Evolutionary conservation across 805 yeast species (phyloP).

Genomic region (Candida andamanensis): DNA sequence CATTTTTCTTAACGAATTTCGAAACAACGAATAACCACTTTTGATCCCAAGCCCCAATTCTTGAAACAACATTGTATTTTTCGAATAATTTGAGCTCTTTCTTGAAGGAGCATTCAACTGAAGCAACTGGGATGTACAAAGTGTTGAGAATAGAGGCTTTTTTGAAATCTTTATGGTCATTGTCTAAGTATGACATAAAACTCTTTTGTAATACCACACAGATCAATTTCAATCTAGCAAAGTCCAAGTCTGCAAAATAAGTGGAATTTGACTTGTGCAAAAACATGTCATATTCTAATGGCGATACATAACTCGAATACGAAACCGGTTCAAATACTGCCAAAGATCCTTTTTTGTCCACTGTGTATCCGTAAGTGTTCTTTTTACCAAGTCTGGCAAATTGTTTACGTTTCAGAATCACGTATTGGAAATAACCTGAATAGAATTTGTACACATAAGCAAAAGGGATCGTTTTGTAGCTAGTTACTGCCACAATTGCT

Average conservation of each 20-base stretch:
- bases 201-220: conserved; percentile 52
- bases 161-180: conserved; percentile 29
- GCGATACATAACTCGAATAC: conserved; percentile 56
- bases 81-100: conserved; percentile 70
- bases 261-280: conserved; percentile 86
- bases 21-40: conserved; percentile 79
- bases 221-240: conserved; percentile 65
- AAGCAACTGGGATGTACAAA: conserved; percentile 76
- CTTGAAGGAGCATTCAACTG: conserved; percentile 61
- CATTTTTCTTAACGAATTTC: conserved; percentile 43
- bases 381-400: conserved; percentile 16
- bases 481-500: conserved; percentile 25
- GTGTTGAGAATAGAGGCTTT: conserved; percentile 21
- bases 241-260: conserved; percentile 75
- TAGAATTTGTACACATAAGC: conserved; percentile 65
- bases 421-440: conserved; percentile 33
- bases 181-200: conserved; percentile 42
- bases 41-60: conserved; percentile 75
- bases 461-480: conserved; percentile 63
- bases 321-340: conserved; percentile 41
- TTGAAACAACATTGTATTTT: conserved; percentile 48
- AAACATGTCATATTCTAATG: conserved; percentile 80
- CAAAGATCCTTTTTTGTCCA: conserved; percentile 14
- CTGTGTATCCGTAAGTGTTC: conserved; percentile 32
- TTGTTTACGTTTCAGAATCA: conserved; percentile 31